Evolutionary conservation across 129 eudicot genomes (phyloP), one percentile per base, ranked within the genome.

Genomic region (Dittrichia graveolens): DNA sequence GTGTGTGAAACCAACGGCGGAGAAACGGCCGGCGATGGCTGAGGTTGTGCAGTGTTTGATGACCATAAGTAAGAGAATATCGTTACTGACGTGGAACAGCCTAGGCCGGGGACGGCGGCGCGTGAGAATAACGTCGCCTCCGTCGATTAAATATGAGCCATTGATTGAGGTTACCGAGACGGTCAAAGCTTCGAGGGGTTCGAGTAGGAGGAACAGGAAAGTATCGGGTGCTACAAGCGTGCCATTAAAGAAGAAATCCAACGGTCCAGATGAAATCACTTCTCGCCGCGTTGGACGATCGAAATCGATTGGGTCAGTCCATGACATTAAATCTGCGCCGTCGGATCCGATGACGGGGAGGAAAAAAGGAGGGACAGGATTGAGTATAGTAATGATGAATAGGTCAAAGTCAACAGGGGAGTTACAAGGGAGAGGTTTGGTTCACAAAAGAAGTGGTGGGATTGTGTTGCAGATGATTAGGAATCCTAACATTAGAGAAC

Each of bases 351-450:
- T 66, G 34, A 15, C 70, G 58, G 71, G 37, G 3, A 24, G 71
- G 41, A 80, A 55, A 61, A 55, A 49, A 56, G 84, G 10, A 13
- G 86, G 82, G 75, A 37, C 3, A 6, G 65, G 78, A 67, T 67
- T 77, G 69, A 63, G 76, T 60, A 74, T 77, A 77, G 70, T 48
- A 86, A 83, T 18, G 76, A 54, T 93, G 73, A 83, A 73, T 19
- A 89, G 91, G 83, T 92, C 97, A 76, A 92, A 89, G 83, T 92
- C 97, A 74, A 78, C 85, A 66, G 92, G 96, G 34, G 91, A 89
- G 63, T 71, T 89, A 59, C 85, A 72, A 38, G 72, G 86, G 43
- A 40, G 54, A 42, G 63, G 71, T 34, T 60, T 78, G 65, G 76
- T 79, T 31, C 39, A 80, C 58, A 67, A 46, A n/a, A 75, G 72